Evolutionary conservation across 2,329 filamentous ascomycete genomes (phyloP).

Genomic region (Calonectria hawksworthii): DNA sequence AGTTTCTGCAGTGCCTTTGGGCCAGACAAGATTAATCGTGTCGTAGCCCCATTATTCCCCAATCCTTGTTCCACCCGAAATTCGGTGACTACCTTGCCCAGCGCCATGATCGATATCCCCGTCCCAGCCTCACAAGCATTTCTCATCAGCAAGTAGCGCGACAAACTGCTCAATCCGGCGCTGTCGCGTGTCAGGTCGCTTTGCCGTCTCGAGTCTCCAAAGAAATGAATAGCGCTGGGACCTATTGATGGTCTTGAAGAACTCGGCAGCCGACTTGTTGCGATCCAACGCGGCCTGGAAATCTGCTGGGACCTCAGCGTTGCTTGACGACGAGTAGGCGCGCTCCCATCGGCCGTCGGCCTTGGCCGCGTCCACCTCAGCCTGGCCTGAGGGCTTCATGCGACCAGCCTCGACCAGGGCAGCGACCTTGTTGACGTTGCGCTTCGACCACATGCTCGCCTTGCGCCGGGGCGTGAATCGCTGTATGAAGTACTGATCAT

Average conservation of each 20-base stretch:
- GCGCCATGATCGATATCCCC: neutral
- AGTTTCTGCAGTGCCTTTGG: neutral
- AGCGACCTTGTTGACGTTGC: slow-evolving; percentile 68
- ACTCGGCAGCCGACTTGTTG: slow-evolving; percentile 51
- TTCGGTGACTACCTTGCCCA: neutral
- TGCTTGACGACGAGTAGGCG: slow-evolving; percentile 66
- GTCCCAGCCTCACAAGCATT: slow-evolving; percentile 33
- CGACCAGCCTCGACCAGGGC: slow-evolving; percentile 59
- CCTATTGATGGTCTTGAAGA: slow-evolving; percentile 60
- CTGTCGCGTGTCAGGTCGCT: slow-evolving; percentile 51
- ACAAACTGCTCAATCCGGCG: slow-evolving; percentile 59
- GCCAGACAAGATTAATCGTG: neutral
- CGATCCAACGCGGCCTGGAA: slow-evolving; percentile 59
- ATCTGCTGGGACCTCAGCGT: slow-evolving; percentile 62
- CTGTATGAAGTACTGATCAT: slow-evolving; percentile 65
- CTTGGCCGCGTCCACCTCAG: slow-evolving; percentile 67
- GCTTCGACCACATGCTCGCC: slow-evolving; percentile 70
- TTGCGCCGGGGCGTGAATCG: slow-evolving; percentile 70
- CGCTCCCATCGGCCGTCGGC: slow-evolving; percentile 70
- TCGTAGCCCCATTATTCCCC: neutral
- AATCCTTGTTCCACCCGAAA: neutral
- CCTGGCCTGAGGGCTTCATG: slow-evolving; percentile 63
- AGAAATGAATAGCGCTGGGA: slow-evolving; percentile 62
- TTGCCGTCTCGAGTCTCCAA: slow-evolving; percentile 59
- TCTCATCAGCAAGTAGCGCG: slow-evolving; percentile 50